phyloP scores from a whole-genome alignment of 2,329 filamentous ascomycete genomes.

The Bipolaris bicolor region DNA sequence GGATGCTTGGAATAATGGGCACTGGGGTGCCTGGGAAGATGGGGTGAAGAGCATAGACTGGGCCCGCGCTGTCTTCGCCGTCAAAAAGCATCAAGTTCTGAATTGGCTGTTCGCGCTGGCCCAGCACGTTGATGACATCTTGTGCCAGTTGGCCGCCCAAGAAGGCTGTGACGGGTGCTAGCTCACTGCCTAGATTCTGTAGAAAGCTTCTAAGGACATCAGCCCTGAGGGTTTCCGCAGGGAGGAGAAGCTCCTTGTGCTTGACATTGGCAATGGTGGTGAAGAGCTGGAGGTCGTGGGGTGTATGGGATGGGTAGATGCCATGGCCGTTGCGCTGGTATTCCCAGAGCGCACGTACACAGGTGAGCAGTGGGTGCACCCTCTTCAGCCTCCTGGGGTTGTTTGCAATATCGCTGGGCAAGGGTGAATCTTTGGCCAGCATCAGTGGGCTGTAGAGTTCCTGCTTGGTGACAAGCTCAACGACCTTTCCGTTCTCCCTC shows the following conservation, averaged over 20 bases:
- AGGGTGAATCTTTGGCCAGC: slow-evolving; percentile 78
- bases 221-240: slow-evolving; percentile 52
- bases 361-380: slow-evolving; percentile 84
- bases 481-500: slow-evolving; percentile 64
- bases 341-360: slow-evolving; percentile 87
- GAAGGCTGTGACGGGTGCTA: slow-evolving; percentile 86
- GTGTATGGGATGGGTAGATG: slow-evolving; percentile 57
- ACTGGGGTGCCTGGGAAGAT: slow-evolving; percentile 51
- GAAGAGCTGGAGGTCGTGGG: slow-evolving; percentile 69
- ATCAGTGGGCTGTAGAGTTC: slow-evolving; percentile 89
- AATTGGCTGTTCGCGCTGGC: slow-evolving; percentile 88
- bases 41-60: slow-evolving; percentile 82
- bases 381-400: slow-evolving; percentile 71
- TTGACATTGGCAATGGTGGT: slow-evolving; percentile 78
- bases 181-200: slow-evolving; percentile 82
- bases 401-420: slow-evolving; percentile 71
- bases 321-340: slow-evolving; percentile 65
- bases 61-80: slow-evolving; percentile 77
- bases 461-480: slow-evolving; percentile 88
- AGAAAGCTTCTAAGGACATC: slow-evolving; percentile 83
- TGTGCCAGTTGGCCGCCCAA: slow-evolving; percentile 90
- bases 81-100: slow-evolving; percentile 96
- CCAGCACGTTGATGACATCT: slow-evolving; percentile 95
- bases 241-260: slow-evolving; percentile 68
- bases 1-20: slow-evolving; percentile 31